A percentile compares a stretch with the other conserved stretches of the same genome.
Conservation (phyloP, 108 stramenopile species). For the Parmales sp. region DNA sequence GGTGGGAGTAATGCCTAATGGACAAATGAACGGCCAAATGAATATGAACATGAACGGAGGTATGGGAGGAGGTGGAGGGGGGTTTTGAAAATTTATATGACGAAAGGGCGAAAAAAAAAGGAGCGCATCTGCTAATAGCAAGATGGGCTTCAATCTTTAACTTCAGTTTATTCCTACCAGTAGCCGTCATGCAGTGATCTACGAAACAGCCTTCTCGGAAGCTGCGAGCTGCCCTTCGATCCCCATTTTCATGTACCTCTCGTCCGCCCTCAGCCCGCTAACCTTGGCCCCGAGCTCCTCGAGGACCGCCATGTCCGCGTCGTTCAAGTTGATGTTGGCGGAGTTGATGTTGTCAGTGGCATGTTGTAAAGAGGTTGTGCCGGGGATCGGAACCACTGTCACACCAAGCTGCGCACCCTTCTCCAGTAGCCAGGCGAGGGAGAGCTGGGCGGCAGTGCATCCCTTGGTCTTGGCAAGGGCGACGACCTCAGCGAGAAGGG, state of each 20-base stretch:
- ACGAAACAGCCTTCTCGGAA: too few species aligned
- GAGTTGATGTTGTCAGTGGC: slow-evolving; percentile 16
- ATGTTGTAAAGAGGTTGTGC: slow-evolving; percentile 25
- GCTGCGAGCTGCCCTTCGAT: too few species aligned
- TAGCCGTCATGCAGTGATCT: too few species aligned
- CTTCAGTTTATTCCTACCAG: too few species aligned
- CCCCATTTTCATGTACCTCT: neutral
- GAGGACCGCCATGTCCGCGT: neutral
- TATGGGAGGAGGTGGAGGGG: too few species aligned
- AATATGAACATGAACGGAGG: too few species aligned
- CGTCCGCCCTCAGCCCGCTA: neutral
- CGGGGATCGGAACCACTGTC: slow-evolving; percentile 33
- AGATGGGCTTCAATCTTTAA: too few species aligned
- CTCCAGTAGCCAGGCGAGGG: slow-evolving; percentile 27
- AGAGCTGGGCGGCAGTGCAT: slow-evolving; percentile 27
- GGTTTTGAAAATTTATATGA: too few species aligned
- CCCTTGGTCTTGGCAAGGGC: slow-evolving; percentile 17
- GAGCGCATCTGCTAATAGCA: too few species aligned
- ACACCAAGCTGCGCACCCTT: slow-evolving; percentile 20
- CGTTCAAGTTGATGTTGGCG: slow-evolving; percentile 10
- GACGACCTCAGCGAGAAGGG: slow-evolving; percentile 11
- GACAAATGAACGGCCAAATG: too few species aligned
- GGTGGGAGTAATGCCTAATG: too few species aligned
- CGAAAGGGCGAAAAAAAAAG: too few species aligned
- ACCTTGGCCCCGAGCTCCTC: neutral